Conservation (phyloP, 1,284 basidiomycete genomes). For the Trichosporon faecale region DNA sequence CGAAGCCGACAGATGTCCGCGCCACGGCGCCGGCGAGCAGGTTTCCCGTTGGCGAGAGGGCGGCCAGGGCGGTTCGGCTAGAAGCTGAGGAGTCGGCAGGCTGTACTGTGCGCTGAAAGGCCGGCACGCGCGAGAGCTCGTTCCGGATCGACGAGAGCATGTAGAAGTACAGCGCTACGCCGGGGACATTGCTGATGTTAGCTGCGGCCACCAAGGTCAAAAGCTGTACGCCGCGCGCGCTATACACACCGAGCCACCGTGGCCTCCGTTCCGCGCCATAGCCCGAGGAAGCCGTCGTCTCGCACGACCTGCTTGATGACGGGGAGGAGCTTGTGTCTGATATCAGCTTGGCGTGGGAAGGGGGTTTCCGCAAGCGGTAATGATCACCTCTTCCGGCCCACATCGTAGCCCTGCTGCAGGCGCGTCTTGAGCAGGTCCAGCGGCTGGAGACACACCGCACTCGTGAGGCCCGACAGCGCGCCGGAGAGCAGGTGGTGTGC, state of each 20-base stretch:
- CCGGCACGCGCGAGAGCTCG: conserved; percentile 52
- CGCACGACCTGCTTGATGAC: conserved; percentile 46
- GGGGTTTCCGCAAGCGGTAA: background rate
- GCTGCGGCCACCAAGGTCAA: too few species aligned
- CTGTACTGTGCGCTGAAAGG: conserved; percentile 41
- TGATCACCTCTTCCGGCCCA: conserved; percentile 32
- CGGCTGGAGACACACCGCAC: conserved; percentile 50
- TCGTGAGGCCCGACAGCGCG: conserved; percentile 49
- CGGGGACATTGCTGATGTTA: conserved; percentile 74
- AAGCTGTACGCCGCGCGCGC: background rate
- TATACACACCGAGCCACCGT: conserved; percentile 66
- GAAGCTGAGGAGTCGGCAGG: background rate
- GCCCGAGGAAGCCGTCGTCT: conserved; percentile 51
- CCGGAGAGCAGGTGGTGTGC: conserved; percentile 50
- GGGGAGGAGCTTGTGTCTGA: conserved; percentile 32
- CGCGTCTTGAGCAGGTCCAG: conserved; percentile 84
- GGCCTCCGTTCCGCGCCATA: conserved; percentile 78
- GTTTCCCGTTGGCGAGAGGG: conserved; percentile 76
- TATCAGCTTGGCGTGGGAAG: conserved; percentile 3
- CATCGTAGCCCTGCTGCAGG: conserved; percentile 62
- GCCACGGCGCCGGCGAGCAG: conserved; percentile 83
- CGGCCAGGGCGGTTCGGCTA: conserved; percentile 60
- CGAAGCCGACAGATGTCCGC: conserved; percentile 77
- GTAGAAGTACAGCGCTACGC: conserved; percentile 89
- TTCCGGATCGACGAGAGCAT: conserved; percentile 74